Base-by-base conservation (phyloP, 345 rosid species). In the Arabidopsis thaliana region DNA sequence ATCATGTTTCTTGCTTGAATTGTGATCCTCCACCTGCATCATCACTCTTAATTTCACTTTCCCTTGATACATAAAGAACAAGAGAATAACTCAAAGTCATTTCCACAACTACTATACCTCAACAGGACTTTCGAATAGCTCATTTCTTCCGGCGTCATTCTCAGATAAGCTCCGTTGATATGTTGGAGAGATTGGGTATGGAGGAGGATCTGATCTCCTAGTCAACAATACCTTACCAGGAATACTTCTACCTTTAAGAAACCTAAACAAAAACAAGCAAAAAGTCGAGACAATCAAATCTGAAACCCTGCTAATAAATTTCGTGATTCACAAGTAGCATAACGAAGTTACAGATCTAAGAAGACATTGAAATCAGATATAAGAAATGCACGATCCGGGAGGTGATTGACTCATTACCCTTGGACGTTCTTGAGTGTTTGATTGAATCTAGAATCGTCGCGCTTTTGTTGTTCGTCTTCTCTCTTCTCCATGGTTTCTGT, bases 351-450 rank as follows among this genome's bases (percentile, higher is more conserved):
- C 13, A 72, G 71, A 69, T 48, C 78, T n/a, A 28, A 34, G 22
- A 28, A 34, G 22, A 49, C 12, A 45, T 9, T 30, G 56, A 45
- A 20, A 57, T 11, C 40, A 10, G 16, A 56, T 12, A 40, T 63
- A 52, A 22, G 45, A 49, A 70, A 37, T 62, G 60, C 13, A 65
- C 74, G 56, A 79, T 53, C 46, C 20, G 1, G 7, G 32, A 25
- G 57, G 36, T 22, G 59, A 40, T 28, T 6, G 23, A 58, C 32
- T 25, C 48, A 6, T 12, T 81, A 91, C 98, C 95, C 97, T 56
- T 91, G 96, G 59, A 94, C 96, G 81, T 88, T 94, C 62, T 87
- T 89, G 73, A 94, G 95, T 34, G 96, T 91, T 46, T 88, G 99
- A 75, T 85, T 90, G 88, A 94, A 87, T 80, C 97, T 82, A 40